Evolutionary conservation across 129 eudicot species (phyloP).

Genomic region (Pittosporum tobira): DNA sequence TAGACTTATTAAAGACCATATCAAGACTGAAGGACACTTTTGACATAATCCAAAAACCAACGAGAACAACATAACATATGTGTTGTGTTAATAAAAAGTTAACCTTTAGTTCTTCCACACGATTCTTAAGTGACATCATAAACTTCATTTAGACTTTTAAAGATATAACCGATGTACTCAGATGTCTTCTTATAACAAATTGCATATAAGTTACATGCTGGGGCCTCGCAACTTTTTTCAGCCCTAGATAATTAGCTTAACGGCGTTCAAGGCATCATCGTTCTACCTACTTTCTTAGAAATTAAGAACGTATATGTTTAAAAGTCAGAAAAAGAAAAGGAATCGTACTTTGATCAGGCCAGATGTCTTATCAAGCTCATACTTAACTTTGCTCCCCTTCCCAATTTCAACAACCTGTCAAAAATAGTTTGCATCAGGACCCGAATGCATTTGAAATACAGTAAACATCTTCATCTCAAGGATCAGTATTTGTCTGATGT

Average conservation of each 20-base stretch:
- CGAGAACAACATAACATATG: no score
- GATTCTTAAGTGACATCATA: not conserved
- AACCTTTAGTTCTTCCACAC: not conserved
- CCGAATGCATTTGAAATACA: not conserved
- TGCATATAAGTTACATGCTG: not conserved
- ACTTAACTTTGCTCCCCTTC: conserved; percentile 95
- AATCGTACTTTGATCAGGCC: conserved; percentile 74
- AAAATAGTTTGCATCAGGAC: conserved; percentile 6
- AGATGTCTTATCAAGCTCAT: conserved; percentile 83
- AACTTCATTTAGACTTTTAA: not conserved
- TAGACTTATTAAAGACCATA: no score
- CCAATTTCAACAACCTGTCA: conserved; percentile 84
- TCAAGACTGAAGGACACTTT: no score
- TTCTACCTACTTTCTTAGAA: not conserved
- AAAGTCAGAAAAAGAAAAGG: not conserved
- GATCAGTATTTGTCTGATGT: not conserved
- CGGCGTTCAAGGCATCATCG: not conserved
- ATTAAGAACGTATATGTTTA: not conserved
- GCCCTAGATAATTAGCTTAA: no score
- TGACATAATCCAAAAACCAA: no score
- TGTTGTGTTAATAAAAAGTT: not conserved
- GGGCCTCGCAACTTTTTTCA: not conserved
- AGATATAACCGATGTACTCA: not conserved
- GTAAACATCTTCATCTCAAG: not conserved
- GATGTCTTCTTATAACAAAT: not conserved